These are phyloP conservation scores for Suhomyces bribrorum DNA, from an alignment of 1,139 yeast genomes.

Conservation along the genomic window DNA sequence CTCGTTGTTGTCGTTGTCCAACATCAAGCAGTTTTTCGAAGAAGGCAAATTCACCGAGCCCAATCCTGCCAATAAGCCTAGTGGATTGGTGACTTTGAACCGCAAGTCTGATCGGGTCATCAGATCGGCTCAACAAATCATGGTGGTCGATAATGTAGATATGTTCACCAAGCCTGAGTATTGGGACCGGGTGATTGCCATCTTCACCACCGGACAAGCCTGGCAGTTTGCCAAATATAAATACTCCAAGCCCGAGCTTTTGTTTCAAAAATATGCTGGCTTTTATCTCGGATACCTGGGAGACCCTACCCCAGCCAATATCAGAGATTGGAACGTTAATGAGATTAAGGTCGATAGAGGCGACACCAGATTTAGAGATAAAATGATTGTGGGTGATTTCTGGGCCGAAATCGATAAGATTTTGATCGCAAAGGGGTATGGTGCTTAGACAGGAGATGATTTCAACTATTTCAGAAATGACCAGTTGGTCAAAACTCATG, in stretches of 20 bases:
- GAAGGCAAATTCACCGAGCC: constrained; percentile 72
- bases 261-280: constrained; percentile 86
- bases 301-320: constrained; percentile 74
- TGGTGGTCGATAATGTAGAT: constrained; percentile 86
- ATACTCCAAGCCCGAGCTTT: constrained; percentile 73
- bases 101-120: constrained; percentile 61
- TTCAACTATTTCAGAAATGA: too few relatives aligned
- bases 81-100: constrained; percentile 49
- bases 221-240: constrained; percentile 95
- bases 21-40: constrained; percentile 81
- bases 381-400: constrained; percentile 78
- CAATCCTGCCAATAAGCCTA: constrained; percentile 38
- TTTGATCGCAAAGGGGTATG: constrained; percentile 49
- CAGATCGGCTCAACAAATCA: constrained; percentile 56
- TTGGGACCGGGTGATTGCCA: constrained; percentile 95
- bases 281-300: constrained; percentile 75
- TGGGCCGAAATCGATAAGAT: constrained; percentile 78
- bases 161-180: constrained; percentile 91
- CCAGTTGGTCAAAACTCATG: not conserved
- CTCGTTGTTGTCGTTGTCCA: constrained; percentile 75
- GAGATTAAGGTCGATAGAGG: constrained; percentile 74
- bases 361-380: constrained; percentile 81
- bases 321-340: constrained; percentile 86
- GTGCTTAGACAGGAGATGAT: constrained; percentile 22
- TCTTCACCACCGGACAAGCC: constrained; percentile 93